Evolutionary conservation across 2,329 filamentous ascomycete genomes (phyloP).

Genomic region (Stromatinia cepivora): DNA sequence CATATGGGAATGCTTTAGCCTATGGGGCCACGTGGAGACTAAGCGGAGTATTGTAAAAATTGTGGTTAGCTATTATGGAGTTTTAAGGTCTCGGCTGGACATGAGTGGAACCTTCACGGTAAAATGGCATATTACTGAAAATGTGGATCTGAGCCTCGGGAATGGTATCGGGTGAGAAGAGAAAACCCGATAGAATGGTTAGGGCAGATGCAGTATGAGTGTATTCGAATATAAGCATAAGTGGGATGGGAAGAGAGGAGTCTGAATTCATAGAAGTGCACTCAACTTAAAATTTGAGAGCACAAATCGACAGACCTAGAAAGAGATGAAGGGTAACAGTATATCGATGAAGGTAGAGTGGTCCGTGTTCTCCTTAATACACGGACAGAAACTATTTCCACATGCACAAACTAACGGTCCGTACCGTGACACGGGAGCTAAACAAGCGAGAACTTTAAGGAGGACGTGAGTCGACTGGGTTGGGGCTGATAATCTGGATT

Average conservation of each 20-base stretch:
- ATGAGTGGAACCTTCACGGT: conserved; percentile 6
- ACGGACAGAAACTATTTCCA: background rate
- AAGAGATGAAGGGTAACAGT: background rate
- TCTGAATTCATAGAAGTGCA: background rate
- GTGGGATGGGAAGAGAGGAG: background rate
- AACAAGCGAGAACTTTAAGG: conserved; percentile 22
- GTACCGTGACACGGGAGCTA: conserved; percentile 14
- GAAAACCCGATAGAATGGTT: background rate
- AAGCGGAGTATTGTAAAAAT: background rate
- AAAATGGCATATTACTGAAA: background rate
- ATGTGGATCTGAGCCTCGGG: background rate
- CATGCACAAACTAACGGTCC: conserved; percentile 21
- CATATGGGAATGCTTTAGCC: background rate
- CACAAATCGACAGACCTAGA: background rate
- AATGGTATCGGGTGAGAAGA: background rate
- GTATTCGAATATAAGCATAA: background rate
- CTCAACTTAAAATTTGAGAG: background rate
- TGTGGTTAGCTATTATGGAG: background rate
- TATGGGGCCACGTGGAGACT: background rate
- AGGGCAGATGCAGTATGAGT: background rate
- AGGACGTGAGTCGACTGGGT: conserved; percentile 3
- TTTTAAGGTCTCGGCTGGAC: background rate
- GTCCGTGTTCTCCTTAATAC: background rate
- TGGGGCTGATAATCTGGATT: background rate
- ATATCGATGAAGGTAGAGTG: background rate